phyloP scores from a whole-genome alignment of 345 rosid species.

The Fremontodendron californicum region DNA sequence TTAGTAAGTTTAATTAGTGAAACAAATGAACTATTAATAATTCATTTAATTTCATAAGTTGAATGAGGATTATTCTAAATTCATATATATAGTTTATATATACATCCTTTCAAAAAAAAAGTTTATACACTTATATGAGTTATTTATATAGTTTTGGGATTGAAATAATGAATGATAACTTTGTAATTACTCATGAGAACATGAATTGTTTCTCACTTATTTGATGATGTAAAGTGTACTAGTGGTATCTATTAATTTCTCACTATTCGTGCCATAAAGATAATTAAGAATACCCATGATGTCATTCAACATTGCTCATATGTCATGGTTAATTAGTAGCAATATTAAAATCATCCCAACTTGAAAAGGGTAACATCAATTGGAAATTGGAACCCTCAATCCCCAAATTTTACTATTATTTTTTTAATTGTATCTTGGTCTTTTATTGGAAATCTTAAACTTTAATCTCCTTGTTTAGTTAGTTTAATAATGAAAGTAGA shows the following conservation, averaged over 20 bases:
- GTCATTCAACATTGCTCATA: constrained; percentile 39
- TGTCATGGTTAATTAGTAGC: constrained; percentile 30
- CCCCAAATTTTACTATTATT: background rate
- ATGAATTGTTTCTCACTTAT: constrained; percentile 1
- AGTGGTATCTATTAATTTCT: background rate
- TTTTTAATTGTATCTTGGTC: background rate
- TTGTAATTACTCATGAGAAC: background rate
- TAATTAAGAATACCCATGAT: constrained; percentile 13
- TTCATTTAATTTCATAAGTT: too few relatives aligned
- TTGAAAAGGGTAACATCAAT: constrained; percentile 19
- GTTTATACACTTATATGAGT: background rate
- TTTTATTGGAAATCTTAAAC: constrained; percentile 19
- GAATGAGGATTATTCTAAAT: background rate
- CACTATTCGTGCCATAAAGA: constrained; percentile 17
- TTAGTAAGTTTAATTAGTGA: background rate
- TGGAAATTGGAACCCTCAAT: background rate
- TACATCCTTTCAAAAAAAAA: too few relatives aligned
- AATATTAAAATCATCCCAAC: constrained; percentile 6
- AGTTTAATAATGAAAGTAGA: background rate
- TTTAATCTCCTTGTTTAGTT: constrained; percentile 17
- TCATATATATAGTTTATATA: background rate
- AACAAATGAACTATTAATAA: too few relatives aligned
- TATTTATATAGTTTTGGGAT: background rate
- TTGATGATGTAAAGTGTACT: background rate
- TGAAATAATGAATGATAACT: background rate